Evolutionary conservation across 1,284 basidiomycete genomes (phyloP).

Genomic region (Ceratobasidium papillatum): DNA sequence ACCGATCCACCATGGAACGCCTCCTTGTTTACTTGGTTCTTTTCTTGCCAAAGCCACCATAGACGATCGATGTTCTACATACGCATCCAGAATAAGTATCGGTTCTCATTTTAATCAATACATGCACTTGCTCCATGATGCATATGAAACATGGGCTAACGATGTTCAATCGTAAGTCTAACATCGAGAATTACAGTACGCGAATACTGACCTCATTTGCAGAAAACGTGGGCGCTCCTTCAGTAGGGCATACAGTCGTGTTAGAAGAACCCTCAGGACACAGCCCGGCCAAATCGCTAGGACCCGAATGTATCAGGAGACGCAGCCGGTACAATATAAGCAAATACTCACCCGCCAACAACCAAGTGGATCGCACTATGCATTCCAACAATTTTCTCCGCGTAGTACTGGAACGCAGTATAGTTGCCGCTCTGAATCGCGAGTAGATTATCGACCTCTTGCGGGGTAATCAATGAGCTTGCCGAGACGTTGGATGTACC

Average conservation of each 20-base stretch:
- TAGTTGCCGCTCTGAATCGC: conserved; percentile 3
- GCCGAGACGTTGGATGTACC: not conserved
- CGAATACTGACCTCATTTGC: conserved; percentile 20
- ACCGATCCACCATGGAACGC: conserved; percentile 15
- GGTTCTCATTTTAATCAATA: not conserved
- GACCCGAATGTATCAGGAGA: not conserved
- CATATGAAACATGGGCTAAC: conserved; percentile 24
- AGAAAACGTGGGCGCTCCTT: conserved; percentile 18
- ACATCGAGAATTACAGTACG: too few relatives aligned
- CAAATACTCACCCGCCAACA: conserved; percentile 16
- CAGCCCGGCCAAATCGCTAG: not conserved
- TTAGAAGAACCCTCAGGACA: conserved; percentile 20
- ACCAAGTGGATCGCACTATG: conserved; percentile 11
- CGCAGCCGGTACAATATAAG: too few relatives aligned
- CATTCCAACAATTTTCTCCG: conserved; percentile 18
- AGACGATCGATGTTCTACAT: conserved; percentile 25
- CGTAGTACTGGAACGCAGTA: conserved; percentile 18
- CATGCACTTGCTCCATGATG: conserved; percentile 13
- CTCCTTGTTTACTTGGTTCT: not conserved
- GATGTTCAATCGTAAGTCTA: too few relatives aligned
- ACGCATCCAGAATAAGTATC: not conserved
- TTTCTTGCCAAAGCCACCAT: conserved; percentile 37
- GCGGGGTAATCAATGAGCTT: not conserved
- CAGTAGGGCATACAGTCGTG: not conserved
- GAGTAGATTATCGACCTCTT: not conserved